These are phyloP conservation scores for Coemansia sp. DNA, from an alignment of 192 early-diverging fungal genomes.

Conservation along the genomic window DNA sequence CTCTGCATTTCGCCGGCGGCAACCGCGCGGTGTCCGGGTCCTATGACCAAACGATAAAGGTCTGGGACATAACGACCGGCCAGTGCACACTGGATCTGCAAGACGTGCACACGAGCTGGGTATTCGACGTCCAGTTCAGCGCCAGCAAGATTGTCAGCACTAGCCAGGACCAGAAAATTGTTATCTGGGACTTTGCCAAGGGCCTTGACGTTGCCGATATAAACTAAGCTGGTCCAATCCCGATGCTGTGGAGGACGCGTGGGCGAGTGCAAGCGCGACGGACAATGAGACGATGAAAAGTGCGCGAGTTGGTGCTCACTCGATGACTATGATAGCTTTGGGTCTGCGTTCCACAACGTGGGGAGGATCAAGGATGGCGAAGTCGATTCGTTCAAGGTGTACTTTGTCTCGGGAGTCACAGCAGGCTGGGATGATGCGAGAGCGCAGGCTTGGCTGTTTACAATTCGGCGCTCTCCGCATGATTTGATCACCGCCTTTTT, in stretches of 20 bases:
- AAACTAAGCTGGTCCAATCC: no score
- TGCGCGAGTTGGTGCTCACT: constrained; percentile 49
- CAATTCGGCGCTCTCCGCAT: constrained; percentile 8
- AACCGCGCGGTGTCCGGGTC: constrained; percentile 84
- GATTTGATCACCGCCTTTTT: constrained; percentile 3
- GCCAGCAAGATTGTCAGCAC: constrained; percentile 74
- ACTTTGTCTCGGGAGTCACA: constrained; percentile 27
- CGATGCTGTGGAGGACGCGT: not conserved
- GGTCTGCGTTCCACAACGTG: constrained; percentile 32
- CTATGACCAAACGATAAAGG: constrained; percentile 92
- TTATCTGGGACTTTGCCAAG: constrained; percentile 57
- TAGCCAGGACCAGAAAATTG: constrained; percentile 63
- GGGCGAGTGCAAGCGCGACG: not conserved
- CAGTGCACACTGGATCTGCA: constrained; percentile 70
- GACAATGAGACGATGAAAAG: constrained; percentile 7
- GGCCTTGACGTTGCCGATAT: constrained; percentile 39
- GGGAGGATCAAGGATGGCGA: constrained; percentile 30
- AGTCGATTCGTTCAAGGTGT: constrained; percentile 35
- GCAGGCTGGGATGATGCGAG: constrained; percentile 18
- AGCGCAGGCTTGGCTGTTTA: constrained; percentile 28
- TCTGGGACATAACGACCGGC: constrained; percentile 89
- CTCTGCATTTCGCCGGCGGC: constrained; percentile 75
- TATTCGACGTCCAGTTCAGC: constrained; percentile 94
- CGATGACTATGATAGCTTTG: constrained; percentile 50
- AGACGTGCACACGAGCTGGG: constrained; percentile 85